phyloP scores from a whole-genome alignment of 1,139 yeast genomes.

The Pichia sp. region DNA sequence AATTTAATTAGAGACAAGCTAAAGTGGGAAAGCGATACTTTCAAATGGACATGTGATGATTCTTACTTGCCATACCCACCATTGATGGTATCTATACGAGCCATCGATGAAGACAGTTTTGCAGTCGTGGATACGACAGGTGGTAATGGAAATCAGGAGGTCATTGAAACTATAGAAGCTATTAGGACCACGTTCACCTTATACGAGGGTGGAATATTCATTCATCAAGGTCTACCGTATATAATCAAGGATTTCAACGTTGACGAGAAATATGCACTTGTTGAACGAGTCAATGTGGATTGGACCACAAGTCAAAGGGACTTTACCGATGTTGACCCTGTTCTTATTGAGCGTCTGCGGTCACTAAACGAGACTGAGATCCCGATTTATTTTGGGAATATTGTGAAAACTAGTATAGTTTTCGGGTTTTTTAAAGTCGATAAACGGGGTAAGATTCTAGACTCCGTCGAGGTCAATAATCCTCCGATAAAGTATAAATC shows the following conservation, averaged over 20 bases:
- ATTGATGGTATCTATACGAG: constrained; percentile 67
- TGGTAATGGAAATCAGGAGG: constrained; percentile 55
- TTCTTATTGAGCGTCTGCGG: constrained; percentile 61
- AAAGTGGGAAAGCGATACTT: constrained; percentile 30
- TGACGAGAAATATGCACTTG: constrained; percentile 73
- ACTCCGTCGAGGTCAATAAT: constrained; percentile 86
- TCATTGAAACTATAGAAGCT: constrained; percentile 88
- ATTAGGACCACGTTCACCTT: constrained; percentile 84
- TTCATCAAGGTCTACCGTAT: constrained; percentile 91
- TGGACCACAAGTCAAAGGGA: constrained; percentile 93
- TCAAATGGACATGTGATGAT: constrained; percentile 58
- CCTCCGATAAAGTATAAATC: constrained; percentile 71
- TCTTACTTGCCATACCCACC: constrained; percentile 79
- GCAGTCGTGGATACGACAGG: constrained; percentile 84
- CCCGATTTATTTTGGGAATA: constrained; percentile 71
- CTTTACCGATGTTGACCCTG: constrained; percentile 87
- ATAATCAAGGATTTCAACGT: constrained; percentile 78
- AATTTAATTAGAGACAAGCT: constrained; percentile 34
- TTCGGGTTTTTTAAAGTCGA: constrained; percentile 92
- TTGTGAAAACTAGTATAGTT: constrained; percentile 67
- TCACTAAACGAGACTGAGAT: constrained; percentile 51
- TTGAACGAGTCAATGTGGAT: constrained; percentile 81
- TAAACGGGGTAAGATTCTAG: constrained; percentile 69
- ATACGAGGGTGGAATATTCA: constrained; percentile 92
- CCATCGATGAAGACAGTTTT: constrained; percentile 70